Base-by-base conservation (phyloP, 345 rosid species). In the Cardamine occulta region DNA sequence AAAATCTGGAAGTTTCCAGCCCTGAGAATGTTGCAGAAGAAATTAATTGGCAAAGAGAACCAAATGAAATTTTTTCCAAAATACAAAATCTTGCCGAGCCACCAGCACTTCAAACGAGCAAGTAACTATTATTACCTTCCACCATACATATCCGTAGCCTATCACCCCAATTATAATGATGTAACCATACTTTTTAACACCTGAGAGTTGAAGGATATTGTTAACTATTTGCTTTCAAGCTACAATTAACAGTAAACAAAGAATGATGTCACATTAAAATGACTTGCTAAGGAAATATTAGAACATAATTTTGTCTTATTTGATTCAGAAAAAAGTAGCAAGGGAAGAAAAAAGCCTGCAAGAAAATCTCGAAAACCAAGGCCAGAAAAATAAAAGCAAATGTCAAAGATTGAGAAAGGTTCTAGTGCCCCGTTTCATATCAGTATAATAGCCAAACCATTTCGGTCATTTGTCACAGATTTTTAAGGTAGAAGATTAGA, bases 1-100 rank as follows among this genome's bases (percentile, higher is more conserved):
- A 85, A 96, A 70, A 84, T 96, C 93, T 62, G 94, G 94, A 87
- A 96, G 90, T 63, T 88, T 89, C 93, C 93, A 96, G 1, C 99
- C 99, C 98, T 96, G 81, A 58, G 58, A 77, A 53, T 31, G 74
- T 72, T 73, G 39, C 63, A 72, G 32, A 66, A 59, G 52, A 58
- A n/a, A 62, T 3, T 26, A 42, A n/a, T 21, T 15, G 58, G 14
- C 53, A 68, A 66, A 18, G 49, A 62, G 40, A 61, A 52, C 56
- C 64, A 45, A 32, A 40, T 12, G 34, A 52, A 17, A 18, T 9
- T 13, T 12, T 59, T 42, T 23, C 21, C 61, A 29, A 54, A 24
- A 23, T 17, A 45, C 51, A 17, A 45, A 54, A 59, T 59, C 56
- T 26, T 49, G 57, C 58, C 52, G 55, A 64, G 60, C 60, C 18